These are phyloP conservation scores for Talaromyces sp. DNA, from an alignment of 2,329 filamentous ascomycete genomes.

Conservation along the genomic window DNA sequence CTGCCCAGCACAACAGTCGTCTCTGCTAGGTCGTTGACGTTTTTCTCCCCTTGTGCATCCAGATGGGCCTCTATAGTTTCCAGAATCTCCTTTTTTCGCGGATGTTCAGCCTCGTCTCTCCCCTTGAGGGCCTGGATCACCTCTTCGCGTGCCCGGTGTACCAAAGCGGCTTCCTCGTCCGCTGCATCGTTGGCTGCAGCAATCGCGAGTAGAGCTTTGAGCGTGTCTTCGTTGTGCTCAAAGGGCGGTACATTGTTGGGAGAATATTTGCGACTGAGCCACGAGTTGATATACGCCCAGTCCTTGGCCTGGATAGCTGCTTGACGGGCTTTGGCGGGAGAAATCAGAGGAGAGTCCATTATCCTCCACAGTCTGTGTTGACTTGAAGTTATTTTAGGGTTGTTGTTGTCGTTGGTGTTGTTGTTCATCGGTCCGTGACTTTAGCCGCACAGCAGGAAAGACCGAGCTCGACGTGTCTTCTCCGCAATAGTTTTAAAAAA, in stretches of 20 bases:
- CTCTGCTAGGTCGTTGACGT: slow-evolving; percentile 54
- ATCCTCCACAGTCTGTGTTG: too few species aligned
- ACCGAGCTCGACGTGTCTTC: slow-evolving; percentile 17
- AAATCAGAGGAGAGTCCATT: slow-evolving; percentile 46
- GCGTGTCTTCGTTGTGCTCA: slow-evolving; percentile 80
- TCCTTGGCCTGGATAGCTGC: slow-evolving; percentile 80
- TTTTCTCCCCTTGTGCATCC: slow-evolving; percentile 45
- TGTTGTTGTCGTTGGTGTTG: background rate
- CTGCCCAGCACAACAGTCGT: slow-evolving; percentile 48
- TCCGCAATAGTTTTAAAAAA: slow-evolving; percentile 10
- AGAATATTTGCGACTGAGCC: slow-evolving; percentile 68
- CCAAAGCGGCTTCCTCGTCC: slow-evolving; percentile 31
- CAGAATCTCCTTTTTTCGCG: slow-evolving; percentile 41
- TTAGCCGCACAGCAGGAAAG: slow-evolving; percentile 8
- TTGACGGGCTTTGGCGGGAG: slow-evolving; percentile 61
- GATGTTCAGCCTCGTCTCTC: slow-evolving; percentile 22
- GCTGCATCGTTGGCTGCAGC: slow-evolving; percentile 71
- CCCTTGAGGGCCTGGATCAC: slow-evolving; percentile 25
- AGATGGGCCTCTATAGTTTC: slow-evolving; percentile 51
- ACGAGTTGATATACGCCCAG: slow-evolving; percentile 81
- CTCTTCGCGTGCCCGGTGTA: slow-evolving; percentile 33
- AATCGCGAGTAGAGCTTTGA: slow-evolving; percentile 67
- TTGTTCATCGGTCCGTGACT: background rate
- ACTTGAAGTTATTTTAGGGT: background rate
- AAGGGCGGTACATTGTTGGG: slow-evolving; percentile 62